Evolutionary conservation across 164 flowering plant genomes (phyloP), one percentile per base, ranked within the genome.

Genomic region (Berberis vulgaris): DNA sequence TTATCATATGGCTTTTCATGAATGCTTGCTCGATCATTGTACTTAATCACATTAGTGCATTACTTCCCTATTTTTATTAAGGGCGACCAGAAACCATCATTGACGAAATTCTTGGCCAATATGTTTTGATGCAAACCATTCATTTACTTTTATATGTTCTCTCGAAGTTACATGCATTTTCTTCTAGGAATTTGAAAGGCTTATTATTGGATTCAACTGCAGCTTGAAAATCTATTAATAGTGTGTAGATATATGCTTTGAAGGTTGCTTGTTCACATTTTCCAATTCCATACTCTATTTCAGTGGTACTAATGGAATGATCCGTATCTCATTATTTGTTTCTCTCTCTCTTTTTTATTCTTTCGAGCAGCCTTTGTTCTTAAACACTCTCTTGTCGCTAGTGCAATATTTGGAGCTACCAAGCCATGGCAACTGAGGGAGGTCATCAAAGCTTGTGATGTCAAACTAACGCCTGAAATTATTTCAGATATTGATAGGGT

Each of bases 401-500:
- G 88, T 71, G 82, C 79, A 13, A 69, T 91, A 57, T 86, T 88
- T 72, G 96, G 97, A 70, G 88, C 83, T 45, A 90, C 92, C 53
- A 86, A 80, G 70, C 53, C 74, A 38, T 78, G 86, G 86, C 95
- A 91, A 73, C 81, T 88, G 62, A 68, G 67, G 68, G 87, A 89
- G 74, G 82, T 83, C 43, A 67, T 88, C 54, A 55, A 76, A 52
- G 85, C 85, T 45, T 81, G 85, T 64, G 55, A 72, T 41, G 74
- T 82, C 38, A 60, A 81, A 67, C 86, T 88, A 38, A 67, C 82
- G 6, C 60, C 70, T 10, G 86, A 84, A 69, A 73, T 83, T 13
- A 61, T 83, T 63, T 67, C 64, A 3, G 89, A 85, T 47, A 81
- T 88, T 8, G 67, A 91, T 69, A 55, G 67, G 67, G 78, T 88